A percentile compares a stretch with the other conserved stretches of the same genome.
phyloP scores from a whole-genome alignment of 805 yeast genomes.

The Clavispora fructus region DNA sequence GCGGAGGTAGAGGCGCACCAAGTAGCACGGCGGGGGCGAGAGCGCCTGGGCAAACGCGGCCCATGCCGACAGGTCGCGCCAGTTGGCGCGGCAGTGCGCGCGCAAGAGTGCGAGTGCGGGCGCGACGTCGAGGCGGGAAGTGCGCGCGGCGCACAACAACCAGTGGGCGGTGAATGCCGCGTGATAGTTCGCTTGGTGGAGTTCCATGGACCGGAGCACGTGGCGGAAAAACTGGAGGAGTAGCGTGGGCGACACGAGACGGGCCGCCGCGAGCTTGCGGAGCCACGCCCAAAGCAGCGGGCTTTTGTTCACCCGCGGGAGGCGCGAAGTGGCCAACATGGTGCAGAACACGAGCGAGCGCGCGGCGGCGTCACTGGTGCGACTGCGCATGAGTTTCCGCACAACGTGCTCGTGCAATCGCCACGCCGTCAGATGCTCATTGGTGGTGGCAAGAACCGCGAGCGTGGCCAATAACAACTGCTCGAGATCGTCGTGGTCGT shows the following conservation, averaged over 20 bases:
- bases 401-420: slow-evolving; percentile 22
- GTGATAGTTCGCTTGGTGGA: slow-evolving; percentile 38
- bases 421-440: slow-evolving; percentile 32
- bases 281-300: slow-evolving; percentile 33
- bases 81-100: not conserved
- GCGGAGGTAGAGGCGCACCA: not conserved
- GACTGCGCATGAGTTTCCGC: no score
- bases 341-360: slow-evolving; percentile 14
- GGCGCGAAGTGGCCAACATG: slow-evolving; percentile 27
- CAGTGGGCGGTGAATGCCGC: slow-evolving; percentile 30
- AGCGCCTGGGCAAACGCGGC: not conserved
- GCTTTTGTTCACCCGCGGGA: slow-evolving; percentile 35
- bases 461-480: slow-evolving; percentile 25
- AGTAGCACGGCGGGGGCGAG: not conserved
- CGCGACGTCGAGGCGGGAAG: not conserved
- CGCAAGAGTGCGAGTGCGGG: not conserved
- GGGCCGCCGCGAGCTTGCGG: slow-evolving; percentile 10
- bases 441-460: slow-evolving; percentile 33
- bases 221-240: slow-evolving; percentile 6
- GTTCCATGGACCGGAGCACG: slow-evolving; percentile 23
- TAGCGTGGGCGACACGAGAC: slow-evolving; percentile 2
- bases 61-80: slow-evolving; percentile 1
- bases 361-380: not conserved
- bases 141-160: slow-evolving; percentile 12
- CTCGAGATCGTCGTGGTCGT: slow-evolving; percentile 4